Evolutionary conservation across 345 rosid species (phyloP), one percentile per base, ranked within the genome.

Genomic region (Hibiscus mutabilis): DNA sequence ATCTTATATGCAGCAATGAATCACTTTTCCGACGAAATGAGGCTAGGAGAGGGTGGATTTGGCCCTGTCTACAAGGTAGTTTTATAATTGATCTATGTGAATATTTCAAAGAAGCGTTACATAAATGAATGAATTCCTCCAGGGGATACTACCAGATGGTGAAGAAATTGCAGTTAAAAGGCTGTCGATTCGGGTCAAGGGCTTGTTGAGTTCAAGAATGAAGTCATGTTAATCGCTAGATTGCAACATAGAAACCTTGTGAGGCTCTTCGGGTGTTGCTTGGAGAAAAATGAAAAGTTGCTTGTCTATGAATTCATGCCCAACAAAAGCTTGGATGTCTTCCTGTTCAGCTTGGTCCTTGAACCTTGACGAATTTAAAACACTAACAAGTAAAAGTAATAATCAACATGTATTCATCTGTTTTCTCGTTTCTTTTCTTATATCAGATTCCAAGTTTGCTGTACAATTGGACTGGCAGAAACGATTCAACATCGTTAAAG

Each of bases 181-280:
- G 31, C 68, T 72, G 0, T 73, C 80, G 2, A 65, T 55, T 78
- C 77, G 1, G 62, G 68, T 12, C 81, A 74, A 74, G 77, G 81
- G 15, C 18, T 70, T 18, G 29, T 56, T 5, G 61, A 58, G 16
- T 58, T 58, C 61, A 58, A 58, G 61, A 58, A 24, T 24, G 61
- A 58, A 24, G 33, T 58, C 61, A 24, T 58, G 18, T 5, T 58
- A 58, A 58, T 24, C 4, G 61, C 61, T 5, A 58, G 31, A 24
- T 24, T 58, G 3, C 61, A 58, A 1, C 61, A 58, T 24, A 58
- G 16, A 58, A 58, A 58, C 10, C 61, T 58, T 4, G 61, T 58
- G 33, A 58, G 61, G 1, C 61, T 58, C 33, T 24, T 58, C 1
- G 61, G 81, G 0, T 78, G 75, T 33, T 74, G 81, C 75, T 66